Base-by-base conservation (phyloP, 2,329 filamentous ascomycete genomes). In the Aureobasidium lini region DNA sequence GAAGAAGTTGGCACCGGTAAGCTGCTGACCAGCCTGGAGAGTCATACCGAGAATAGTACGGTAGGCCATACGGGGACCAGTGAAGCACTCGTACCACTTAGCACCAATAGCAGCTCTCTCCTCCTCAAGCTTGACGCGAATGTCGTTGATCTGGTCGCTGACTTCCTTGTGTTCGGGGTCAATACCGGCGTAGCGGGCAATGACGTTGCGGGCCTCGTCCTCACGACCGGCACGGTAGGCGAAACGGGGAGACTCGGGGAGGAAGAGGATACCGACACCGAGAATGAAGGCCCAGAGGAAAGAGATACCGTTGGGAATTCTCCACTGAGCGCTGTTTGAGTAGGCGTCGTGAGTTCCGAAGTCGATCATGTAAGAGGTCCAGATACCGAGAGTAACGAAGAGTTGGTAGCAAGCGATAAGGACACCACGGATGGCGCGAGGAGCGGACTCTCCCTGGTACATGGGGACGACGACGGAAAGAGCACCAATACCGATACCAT, bases 381-480 rank as follows among this genome's bases (percentile, higher is more conserved):
- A 70, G 61, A 76, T 76, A 60, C 73, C 74, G 40, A 76, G 69
- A 9, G 74, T 76, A 58, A 76, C 73, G 70, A 76, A 75, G n/a
- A 76, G 71, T 64, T 76, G 74, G 65, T 76, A 76, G 4, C 71
- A 74, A 13, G 74, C 71, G n/a, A 87, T 81, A 44, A 87, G 80
- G 36, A 82, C 80, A 64, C 84, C 84, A 64, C 84, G 82, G 62
- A 87, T 84, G 65, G 83, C 78, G 16, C 79, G 77, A 4, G 85
- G 85, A 1, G 82, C 78, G 56, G 78, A 83, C 68, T 88, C 85
- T 42, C 81, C 81, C 71, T 87, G 84, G 71, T 84, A 87, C 78
- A 87, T 84, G 60, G 85, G 84, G 2, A 87, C 83, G 37, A 83
- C 77, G 36, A 87, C 81, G 8, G 72, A 75, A 16, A 77, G 67